Evolutionary conservation across 129 eudicot species (phyloP).

Genomic region (Chrysanthemum makinoi): DNA sequence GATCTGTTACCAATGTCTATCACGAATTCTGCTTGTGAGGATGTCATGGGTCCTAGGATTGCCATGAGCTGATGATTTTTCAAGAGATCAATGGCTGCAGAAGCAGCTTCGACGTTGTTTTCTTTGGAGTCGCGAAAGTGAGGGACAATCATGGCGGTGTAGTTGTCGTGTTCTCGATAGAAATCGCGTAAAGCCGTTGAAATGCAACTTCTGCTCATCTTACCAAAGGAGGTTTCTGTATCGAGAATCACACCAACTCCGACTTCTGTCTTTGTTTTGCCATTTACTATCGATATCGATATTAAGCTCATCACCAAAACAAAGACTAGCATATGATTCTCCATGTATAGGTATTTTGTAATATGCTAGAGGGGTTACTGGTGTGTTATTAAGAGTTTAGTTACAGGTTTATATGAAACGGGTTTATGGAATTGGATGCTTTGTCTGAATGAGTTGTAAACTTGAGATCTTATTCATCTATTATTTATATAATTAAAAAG

Average conservation of each 20-base stretch:
- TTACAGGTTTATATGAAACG: too few species aligned
- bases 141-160: neutral
- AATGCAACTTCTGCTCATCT: constrained; percentile 4
- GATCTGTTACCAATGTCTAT: constrained; percentile 2
- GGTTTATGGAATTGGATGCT: too few species aligned
- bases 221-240: neutral
- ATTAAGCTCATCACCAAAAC: neutral
- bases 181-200: constrained; percentile 2
- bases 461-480: neutral
- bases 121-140: constrained; percentile 5
- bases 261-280: neutral
- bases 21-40: constrained; percentile 1
- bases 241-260: constrained; percentile 2
- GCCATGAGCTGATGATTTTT: constrained; percentile 8
- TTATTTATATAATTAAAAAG: neutral
- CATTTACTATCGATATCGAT: neutral
- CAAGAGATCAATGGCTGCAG: constrained; percentile 10
- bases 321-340: neutral
- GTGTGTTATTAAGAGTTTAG: too few species aligned
- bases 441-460: too few species aligned
- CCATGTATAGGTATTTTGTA: neutral
- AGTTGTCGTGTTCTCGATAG: neutral
- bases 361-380: neutral
- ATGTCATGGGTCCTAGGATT: constrained; percentile 3
- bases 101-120: neutral